Evolutionary conservation across 192 early-diverging fungal species (phyloP).

Genomic region (Coemansia sp.): DNA sequence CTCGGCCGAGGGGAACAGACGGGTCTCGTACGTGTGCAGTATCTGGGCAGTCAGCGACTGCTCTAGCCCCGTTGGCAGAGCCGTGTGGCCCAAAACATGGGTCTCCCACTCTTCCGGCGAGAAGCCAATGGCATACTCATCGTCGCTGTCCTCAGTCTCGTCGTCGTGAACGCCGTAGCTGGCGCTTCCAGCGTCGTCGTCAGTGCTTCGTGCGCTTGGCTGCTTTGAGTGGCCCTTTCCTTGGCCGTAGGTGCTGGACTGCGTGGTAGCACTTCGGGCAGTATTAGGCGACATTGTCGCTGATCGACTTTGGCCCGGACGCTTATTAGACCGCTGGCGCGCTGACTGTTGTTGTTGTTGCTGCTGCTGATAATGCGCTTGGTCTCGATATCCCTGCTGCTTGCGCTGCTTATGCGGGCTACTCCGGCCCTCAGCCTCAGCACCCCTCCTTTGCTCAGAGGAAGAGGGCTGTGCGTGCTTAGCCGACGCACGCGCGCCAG

Average conservation of each 20-base stretch:
- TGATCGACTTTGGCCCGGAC: not conserved
- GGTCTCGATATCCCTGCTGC: not conserved
- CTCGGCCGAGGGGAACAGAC: conserved; percentile 65
- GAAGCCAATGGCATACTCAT: conserved; percentile 31
- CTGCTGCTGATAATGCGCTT: not conserved
- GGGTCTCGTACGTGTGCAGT: conserved; percentile 58
- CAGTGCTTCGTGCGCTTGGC: not conserved
- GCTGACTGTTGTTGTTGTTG: conserved; percentile 8
- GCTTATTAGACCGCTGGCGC: conserved; percentile 8
- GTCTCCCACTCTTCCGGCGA: conserved; percentile 41
- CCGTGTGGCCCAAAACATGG: conserved; percentile 33
- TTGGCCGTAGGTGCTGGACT: not conserved
- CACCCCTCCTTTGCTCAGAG: conserved; percentile 1
- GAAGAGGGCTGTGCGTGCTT: not conserved
- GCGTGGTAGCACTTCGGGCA: not conserved
- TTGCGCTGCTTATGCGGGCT: not conserved
- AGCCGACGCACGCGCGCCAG: not conserved
- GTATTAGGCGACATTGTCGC: not conserved
- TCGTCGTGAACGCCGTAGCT: conserved; percentile 1
- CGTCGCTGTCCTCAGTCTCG: conserved; percentile 20
- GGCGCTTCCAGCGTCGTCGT: conserved; percentile 5
- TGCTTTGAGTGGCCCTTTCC: conserved; percentile 9
- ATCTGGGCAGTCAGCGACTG: conserved; percentile 59
- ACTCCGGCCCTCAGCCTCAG: not conserved
- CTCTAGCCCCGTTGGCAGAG: conserved; percentile 48